Base-by-base conservation (phyloP, 208 protist genomes). In the Trypanosoma conorhini region DNA sequence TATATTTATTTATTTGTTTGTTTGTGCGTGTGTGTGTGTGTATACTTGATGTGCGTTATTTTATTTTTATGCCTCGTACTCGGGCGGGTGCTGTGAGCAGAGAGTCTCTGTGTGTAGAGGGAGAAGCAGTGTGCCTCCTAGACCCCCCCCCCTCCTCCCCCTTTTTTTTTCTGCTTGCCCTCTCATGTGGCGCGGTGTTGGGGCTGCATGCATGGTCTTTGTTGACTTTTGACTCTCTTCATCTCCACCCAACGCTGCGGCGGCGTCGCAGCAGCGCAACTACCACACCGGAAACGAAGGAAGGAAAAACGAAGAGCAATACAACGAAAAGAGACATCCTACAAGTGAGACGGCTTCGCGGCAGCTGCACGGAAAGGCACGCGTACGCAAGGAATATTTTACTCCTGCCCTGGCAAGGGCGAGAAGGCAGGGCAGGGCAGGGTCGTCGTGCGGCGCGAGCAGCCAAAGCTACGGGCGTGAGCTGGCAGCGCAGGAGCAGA, bases 141-240 rank as follows among this genome's bases (percentile, higher is more conserved):
- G 42, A 46, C 57, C 54, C 51, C 50, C 42, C 33, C 56, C 19
- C 22, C 28, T n/a, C 3, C 30, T 55, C 60, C 57, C 44, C 67
- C 66, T 68, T 38, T 63, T 56, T 30, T 26, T 35, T 62, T 62
- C 1, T 44, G 21, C 5, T 31, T 50, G 22, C 21, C 3, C 22
- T 21, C 30, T 13, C 31, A 66, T 73, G 28, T 1, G 15, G 42
- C 15, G 42, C 1, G 5, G 42, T 46, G 15, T 46, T 46, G 42
- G 17, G 9, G 42, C 5, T 19, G 44, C 28, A 48, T 67, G 58
- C 67, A 52, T 73, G 19, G 9, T 5, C 17, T 66, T 33, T 54
- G 30, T 21, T 38, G 54, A 46, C 35, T 52, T 76, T 69, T 64
- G 33, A 22, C 44, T 72, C 48, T 55, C 59, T 65, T 50, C 38